These are phyloP conservation scores for Cryptococcus hybrid DNA, from an alignment of 1,284 basidiomycete genomes.

Conservation along the genomic window DNA sequence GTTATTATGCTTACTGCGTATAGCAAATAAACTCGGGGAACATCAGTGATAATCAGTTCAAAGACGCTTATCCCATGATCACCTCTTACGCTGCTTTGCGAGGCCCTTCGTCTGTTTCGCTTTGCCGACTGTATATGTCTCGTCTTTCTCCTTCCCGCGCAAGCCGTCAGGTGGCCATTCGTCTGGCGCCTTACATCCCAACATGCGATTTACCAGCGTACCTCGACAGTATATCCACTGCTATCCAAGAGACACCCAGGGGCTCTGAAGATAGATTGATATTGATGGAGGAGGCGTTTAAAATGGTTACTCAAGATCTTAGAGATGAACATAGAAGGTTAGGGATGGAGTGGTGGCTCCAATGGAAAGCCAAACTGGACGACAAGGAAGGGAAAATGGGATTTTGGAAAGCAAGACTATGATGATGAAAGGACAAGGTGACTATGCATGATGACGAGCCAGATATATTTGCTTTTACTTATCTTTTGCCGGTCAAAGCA, in stretches of 20 bases:
- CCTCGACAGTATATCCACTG: conserved; percentile 22
- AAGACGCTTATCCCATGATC: conserved; percentile 24
- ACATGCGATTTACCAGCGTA: conserved; percentile 13
- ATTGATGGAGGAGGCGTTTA: conserved; percentile 23
- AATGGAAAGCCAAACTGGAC: conserved; percentile 16
- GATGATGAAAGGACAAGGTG: not conserved
- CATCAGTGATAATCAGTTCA: conserved; percentile 30
- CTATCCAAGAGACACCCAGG: conserved; percentile 11
- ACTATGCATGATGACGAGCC: not conserved
- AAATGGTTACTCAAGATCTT: conserved; percentile 30
- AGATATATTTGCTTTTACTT: not conserved
- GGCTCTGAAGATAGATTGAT: conserved; percentile 23
- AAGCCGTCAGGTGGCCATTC: conserved; percentile 16
- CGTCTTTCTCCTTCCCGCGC: conserved; percentile 3
- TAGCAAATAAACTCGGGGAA: conserved; percentile 20
- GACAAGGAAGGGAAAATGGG: not conserved
- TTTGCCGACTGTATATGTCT: conserved; percentile 8
- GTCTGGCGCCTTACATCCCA: conserved; percentile 18
- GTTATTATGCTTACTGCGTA: not conserved
- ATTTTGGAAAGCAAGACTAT: conserved; percentile 7
- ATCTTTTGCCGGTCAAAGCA: not conserved
- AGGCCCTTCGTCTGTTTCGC: conserved; percentile 5
- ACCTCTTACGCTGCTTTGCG: conserved; percentile 18
- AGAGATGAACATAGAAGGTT: conserved; percentile 26
- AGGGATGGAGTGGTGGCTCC: conserved; percentile 40